These are phyloP conservation scores for Marasmius fiardii DNA, from an alignment of 1,284 basidiomycete genomes.

Conservation along the genomic window DNA sequence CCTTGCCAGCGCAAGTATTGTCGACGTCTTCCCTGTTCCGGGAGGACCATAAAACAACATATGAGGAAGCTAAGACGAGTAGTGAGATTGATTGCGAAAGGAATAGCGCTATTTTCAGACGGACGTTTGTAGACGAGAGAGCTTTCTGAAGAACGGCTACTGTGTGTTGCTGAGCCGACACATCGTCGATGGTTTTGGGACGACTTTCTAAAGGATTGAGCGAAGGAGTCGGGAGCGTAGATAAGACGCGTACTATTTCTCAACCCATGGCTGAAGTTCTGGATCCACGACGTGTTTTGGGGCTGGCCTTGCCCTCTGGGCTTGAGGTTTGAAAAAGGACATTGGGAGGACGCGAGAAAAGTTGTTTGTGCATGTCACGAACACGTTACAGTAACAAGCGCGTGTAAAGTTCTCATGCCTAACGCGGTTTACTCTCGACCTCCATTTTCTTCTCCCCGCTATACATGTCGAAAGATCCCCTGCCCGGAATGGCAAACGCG, in stretches of 20 bases:
- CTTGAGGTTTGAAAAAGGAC: conserved; percentile 60
- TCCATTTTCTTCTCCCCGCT: conserved; percentile 9
- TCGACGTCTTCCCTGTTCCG: conserved; percentile 98
- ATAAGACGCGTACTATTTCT: conserved; percentile 78
- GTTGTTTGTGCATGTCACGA: conserved; percentile 28
- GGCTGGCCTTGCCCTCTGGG: conserved; percentile 35
- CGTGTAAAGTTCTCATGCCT: conserved; percentile 28
- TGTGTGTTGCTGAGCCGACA: conserved; percentile 96
- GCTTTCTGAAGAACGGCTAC: conserved; percentile 91
- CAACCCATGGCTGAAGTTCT: conserved; percentile 90
- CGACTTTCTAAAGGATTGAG: conserved; percentile 51
- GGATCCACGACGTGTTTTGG: conserved; percentile 50
- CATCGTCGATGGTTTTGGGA: conserved; percentile 96
- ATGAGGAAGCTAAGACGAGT: conserved; percentile 78
- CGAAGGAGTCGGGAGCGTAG: background rate
- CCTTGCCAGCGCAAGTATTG: conserved; percentile 91
- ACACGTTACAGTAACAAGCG: conserved; percentile 37
- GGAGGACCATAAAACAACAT: conserved; percentile 99
- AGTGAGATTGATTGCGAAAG: background rate
- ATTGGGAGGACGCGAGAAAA: conserved; percentile 27
- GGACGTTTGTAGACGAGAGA: conserved; percentile 87
- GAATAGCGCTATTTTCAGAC: conserved; percentile 19
- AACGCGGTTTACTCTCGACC: conserved; percentile 9
- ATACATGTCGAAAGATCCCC: conserved; percentile 20
- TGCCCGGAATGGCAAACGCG: conserved; percentile 33